Base-by-base conservation (phyloP, 1,139 yeast species). In the Geotrichum bryndzae region DNA sequence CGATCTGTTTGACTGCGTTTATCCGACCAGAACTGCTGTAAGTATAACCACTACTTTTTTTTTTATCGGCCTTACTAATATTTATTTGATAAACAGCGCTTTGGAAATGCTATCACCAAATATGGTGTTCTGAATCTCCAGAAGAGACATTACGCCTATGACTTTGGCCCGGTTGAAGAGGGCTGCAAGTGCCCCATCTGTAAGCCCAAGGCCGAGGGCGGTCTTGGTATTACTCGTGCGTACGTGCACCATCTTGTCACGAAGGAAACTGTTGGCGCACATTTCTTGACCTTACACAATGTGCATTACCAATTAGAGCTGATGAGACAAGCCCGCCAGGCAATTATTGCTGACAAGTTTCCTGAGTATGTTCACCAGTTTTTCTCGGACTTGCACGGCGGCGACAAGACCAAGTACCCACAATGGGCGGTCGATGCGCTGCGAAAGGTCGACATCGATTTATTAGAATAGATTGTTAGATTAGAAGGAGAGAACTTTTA, bases 1-100 rank as follows among this genome's bases (percentile, higher is more conserved):
- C 6, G 81, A 78, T 62, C 67, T 78, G 68, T 78, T 79, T 68
- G 81, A 78, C 67, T 79, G 81, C 61, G 81, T 78, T 3, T 78
- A 76, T 64, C 81, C 81, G 27, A 78, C 81, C 3, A 69, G 81
- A 59, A 79, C 81, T 6, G 81, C 81, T 8, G 64, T 61, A 59
- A 56, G 64, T 61, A 46, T 35, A 11, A 23, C 25, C 3, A 63
- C 65, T 27, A 8, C 2, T 29, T 29, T 29, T 29, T 29, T 27
- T 29, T 56, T 51, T 46, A 8, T 25, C 25, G 6, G 33, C 23
- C 15, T 25, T 45, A 29, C 50, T 29, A 18, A 35, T 48, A 53
- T 23, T 33, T 35, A 56, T 23, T 18, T 35, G 22, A 46, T 31
- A 1, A 29, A 22, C 53, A 61, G 64, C 71, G 81, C 41, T 78